Evolutionary conservation across 2,329 filamentous ascomycete genomes (phyloP).

Genomic region (Dactylellina drechsleri): DNA sequence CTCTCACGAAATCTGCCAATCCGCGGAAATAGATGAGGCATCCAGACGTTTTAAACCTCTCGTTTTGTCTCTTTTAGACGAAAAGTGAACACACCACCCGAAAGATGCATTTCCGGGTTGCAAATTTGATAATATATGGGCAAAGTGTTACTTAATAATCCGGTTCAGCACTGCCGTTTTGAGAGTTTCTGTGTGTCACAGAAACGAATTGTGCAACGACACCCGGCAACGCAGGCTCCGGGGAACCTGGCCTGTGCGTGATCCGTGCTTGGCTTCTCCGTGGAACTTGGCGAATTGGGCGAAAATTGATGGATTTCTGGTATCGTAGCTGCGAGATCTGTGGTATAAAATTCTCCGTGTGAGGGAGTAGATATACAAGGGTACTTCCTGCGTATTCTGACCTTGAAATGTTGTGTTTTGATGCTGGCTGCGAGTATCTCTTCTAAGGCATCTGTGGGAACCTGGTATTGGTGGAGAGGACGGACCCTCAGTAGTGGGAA

Average conservation of each 20-base stretch:
- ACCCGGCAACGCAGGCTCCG: neutral
- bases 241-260: conserved; percentile 2
- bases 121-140: conserved; percentile 37
- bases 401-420: too few species aligned
- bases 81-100: conserved; percentile 5
- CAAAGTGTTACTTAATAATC: conserved; percentile 49
- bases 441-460: too few species aligned
- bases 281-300: conserved; percentile 9
- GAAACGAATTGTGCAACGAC: conserved; percentile 31
- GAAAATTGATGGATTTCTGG: too few species aligned
- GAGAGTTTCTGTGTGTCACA: conserved; percentile 53
- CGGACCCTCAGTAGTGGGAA: too few species aligned
- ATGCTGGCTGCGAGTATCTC: too few species aligned
- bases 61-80: conserved; percentile 16
- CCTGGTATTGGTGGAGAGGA: too few species aligned
- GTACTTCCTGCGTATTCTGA: too few species aligned
- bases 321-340: too few species aligned
- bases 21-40: conserved; percentile 32
- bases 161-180: conserved; percentile 50
- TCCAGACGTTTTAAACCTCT: conserved; percentile 3
- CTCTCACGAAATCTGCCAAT: conserved; percentile 18
- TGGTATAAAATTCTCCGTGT: too few species aligned
- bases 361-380: too few species aligned
- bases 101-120: conserved; percentile 8
- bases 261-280: conserved; percentile 27